Percentiles rank a stretch among this genome's conserved stretches.
Evolutionary conservation across 345 rosid species (phyloP).

Genomic region (Moringa oleifera): DNA sequence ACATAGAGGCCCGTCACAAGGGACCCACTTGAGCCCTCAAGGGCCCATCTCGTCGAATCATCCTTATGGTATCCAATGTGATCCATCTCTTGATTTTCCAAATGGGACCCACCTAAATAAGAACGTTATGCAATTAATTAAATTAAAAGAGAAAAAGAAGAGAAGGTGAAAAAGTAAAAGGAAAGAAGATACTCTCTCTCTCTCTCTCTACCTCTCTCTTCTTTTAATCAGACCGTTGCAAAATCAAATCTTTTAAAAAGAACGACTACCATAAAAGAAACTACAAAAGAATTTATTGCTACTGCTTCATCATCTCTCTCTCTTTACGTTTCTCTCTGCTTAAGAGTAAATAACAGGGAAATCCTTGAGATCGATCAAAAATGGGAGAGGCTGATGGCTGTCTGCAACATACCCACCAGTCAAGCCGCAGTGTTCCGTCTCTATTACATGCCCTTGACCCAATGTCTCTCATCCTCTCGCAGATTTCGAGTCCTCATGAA

Average conservation of each 20-base stretch:
- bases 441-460: constrained; percentile 44
- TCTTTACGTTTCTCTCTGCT: background rate
- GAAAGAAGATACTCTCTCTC: background rate
- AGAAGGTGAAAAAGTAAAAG: no score
- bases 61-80: constrained; percentile 27
- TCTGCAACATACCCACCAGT: constrained; percentile 14
- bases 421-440: constrained; percentile 30
- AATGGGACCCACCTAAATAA: constrained; percentile 29
- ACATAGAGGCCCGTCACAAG: background rate
- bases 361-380: constrained; percentile 4
- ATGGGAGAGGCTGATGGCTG: constrained; percentile 35
- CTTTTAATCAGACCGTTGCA: constrained; percentile 46
- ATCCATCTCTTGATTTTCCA: background rate
- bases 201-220: constrained; percentile 10
- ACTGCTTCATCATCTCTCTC: background rate
- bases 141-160: no score
- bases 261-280: background rate
- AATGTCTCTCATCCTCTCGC: constrained; percentile 63
- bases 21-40: no score
- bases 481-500: constrained; percentile 30
- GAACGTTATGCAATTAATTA: constrained; percentile 28
- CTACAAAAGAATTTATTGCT: background rate
- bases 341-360: background rate
- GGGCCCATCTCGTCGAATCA: constrained; percentile 9
- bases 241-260: constrained; percentile 12